Conservation (phyloP, 2,329 filamentous ascomycete genomes). For the Chaetomiaceae sp. region DNA sequence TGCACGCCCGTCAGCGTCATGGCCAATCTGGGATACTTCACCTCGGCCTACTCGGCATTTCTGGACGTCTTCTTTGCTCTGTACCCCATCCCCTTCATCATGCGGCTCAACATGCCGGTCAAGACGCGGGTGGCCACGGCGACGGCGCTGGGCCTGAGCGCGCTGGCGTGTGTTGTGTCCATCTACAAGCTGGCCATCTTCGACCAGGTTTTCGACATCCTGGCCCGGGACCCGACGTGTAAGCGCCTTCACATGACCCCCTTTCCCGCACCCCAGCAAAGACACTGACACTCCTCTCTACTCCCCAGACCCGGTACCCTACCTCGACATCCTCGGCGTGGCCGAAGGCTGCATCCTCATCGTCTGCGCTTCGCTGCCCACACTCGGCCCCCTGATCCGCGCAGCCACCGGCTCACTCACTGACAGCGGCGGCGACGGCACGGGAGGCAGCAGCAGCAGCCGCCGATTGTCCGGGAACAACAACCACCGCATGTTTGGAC, state of each 20-base stretch:
- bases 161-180: conserved; percentile 8
- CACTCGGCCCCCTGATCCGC: conserved; percentile 3
- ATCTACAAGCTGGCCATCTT: conserved; percentile 15
- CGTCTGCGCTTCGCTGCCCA: conserved; percentile 8
- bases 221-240: conserved; percentile 10
- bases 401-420: background rate
- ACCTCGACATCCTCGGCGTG: conserved; percentile 12
- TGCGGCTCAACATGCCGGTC: conserved; percentile 13
- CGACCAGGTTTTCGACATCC: conserved; percentile 7
- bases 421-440: background rate
- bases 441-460: background rate
- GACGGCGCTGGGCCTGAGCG: conserved; percentile 5
- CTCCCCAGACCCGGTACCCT: conserved; percentile 12
- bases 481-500: background rate
- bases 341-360: conserved; percentile 9
- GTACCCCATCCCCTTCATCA: conserved; percentile 13
- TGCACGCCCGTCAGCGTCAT: conserved; percentile 8
- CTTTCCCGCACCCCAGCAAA: background rate
- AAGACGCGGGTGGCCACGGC: conserved; percentile 5
- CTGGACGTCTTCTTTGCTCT: conserved; percentile 13
- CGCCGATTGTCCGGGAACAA: no score
- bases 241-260: background rate
- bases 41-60: conserved; percentile 10
- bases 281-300: background rate
- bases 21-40: conserved; percentile 12